Conservation (phyloP, 1,284 basidiomycete species). For the Caloboletus firmus region DNA sequence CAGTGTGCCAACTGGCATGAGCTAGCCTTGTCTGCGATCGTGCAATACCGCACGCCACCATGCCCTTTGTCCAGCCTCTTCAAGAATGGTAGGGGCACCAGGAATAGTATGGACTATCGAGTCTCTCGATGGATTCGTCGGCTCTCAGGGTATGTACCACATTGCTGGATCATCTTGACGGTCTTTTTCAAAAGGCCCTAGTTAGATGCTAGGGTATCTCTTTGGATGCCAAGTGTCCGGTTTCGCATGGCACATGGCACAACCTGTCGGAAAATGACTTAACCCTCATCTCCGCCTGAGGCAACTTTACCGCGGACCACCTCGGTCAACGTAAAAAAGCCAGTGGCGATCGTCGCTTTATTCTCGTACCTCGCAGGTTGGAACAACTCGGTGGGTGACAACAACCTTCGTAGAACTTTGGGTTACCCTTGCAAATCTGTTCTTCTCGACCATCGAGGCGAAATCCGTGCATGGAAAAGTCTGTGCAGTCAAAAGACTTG, state of each 20-base stretch:
- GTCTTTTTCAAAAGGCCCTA: not conserved
- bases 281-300: not conserved
- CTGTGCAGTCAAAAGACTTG: not conserved
- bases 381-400: not conserved
- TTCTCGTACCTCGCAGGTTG: not conserved
- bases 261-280: not conserved
- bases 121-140: not conserved
- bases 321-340: not conserved
- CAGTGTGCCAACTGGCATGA: not conserved
- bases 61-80: not conserved
- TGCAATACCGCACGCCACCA: not conserved
- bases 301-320: too few relatives aligned
- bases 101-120: too few relatives aligned
- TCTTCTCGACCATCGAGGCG: not conserved
- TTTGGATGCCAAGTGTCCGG: not conserved
- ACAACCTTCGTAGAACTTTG: not conserved
- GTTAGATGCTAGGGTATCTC: not conserved
- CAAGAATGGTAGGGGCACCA: too few relatives aligned
- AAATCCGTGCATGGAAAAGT: not conserved
- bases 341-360: not conserved
- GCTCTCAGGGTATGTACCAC: not conserved
- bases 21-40: not conserved
- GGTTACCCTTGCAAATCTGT: not conserved
- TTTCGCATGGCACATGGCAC: not conserved
- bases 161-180: not conserved